A percentile compares a stretch with the other conserved stretches of the same genome.
These are phyloP conservation scores for Lithohypha guttulata DNA, from an alignment of 2,329 filamentous ascomycete species.

Conservation along the genomic window DNA sequence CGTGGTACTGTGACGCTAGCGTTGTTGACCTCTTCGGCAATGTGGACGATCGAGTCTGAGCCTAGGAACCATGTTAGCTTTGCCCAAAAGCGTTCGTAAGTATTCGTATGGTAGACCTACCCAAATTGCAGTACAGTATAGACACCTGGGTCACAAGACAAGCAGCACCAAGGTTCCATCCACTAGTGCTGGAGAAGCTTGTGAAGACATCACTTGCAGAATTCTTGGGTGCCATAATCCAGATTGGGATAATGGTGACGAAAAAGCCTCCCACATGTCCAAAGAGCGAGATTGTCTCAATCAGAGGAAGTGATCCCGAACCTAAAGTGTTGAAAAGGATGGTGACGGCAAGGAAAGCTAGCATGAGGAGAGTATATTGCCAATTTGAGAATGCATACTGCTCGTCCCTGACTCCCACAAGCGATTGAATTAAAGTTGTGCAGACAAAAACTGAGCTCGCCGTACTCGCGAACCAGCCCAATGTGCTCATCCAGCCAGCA, in stretches of 20 bases:
- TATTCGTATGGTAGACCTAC: neutral
- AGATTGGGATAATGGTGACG: slow-evolving; percentile 33
- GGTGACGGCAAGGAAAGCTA: slow-evolving; percentile 28
- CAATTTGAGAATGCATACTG: slow-evolving; percentile 31
- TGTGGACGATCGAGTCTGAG: slow-evolving; percentile 30
- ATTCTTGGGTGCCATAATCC: slow-evolving; percentile 29
- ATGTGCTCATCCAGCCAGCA: slow-evolving; percentile 25
- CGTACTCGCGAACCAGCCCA: slow-evolving; percentile 24
- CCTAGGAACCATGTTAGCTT: slow-evolving; percentile 3
- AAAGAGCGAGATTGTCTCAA: slow-evolving; percentile 32
- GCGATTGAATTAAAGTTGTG: slow-evolving; percentile 33
- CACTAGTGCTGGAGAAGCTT: neutral
- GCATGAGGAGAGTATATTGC: slow-evolving; percentile 35
- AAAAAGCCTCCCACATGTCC: slow-evolving; percentile 33
- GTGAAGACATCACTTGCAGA: neutral
- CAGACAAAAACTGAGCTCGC: slow-evolving; percentile 26
- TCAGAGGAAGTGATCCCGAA: slow-evolving; percentile 28
- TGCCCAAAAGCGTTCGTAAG: neutral
- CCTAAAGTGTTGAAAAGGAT: slow-evolving; percentile 33
- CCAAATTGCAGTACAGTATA: no score
- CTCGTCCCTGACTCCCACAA: slow-evolving; percentile 32
- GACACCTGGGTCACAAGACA: no score
- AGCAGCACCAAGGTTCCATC: no score
- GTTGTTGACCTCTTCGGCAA: slow-evolving; percentile 32
- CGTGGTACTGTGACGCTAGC: slow-evolving; percentile 28